Conservation (phyloP, 208 protist species). For the Crithidia fasciculata region DNA sequence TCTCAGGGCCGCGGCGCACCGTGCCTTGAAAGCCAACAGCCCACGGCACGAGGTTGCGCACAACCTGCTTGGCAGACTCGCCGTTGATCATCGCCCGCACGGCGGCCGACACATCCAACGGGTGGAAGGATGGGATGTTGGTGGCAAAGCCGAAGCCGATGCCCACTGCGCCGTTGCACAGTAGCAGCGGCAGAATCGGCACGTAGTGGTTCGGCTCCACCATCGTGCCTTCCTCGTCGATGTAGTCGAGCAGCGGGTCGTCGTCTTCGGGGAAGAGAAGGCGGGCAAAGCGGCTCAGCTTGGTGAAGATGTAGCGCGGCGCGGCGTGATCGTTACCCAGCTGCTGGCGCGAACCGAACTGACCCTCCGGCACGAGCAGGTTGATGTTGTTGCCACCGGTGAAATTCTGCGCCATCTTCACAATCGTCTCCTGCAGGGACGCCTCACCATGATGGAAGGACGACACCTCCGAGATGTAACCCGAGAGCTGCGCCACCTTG, state of each 20-base stretch:
- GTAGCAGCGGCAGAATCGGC: slow-evolving; percentile 98
- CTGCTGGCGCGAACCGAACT: slow-evolving; percentile 98
- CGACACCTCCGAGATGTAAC: slow-evolving; percentile 97
- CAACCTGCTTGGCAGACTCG: slow-evolving; percentile 75
- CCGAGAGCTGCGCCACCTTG: slow-evolving; percentile 99
- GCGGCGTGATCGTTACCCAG: slow-evolving; percentile 98
- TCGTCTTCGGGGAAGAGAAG: slow-evolving; percentile 97
- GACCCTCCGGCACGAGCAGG: slow-evolving; percentile 97
- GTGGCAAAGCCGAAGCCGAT: slow-evolving; percentile 99
- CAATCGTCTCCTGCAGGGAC: slow-evolving; percentile 97
- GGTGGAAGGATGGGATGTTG: slow-evolving; percentile 95
- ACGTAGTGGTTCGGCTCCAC: slow-evolving; percentile 99
- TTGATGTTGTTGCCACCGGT: slow-evolving; percentile 99
- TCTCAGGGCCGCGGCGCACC: slow-evolving; percentile 71
- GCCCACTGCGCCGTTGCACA: slow-evolving; percentile 99
- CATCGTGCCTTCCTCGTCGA: slow-evolving; percentile 97
- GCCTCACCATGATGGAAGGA: slow-evolving; percentile 99
- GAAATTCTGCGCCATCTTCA: slow-evolving; percentile 99
- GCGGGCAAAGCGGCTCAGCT: slow-evolving; percentile 94
- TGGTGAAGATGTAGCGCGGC: slow-evolving; percentile 96
- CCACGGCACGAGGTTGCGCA: slow-evolving; percentile 93
- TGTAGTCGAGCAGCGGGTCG: slow-evolving; percentile 96
- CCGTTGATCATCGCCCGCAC: slow-evolving; percentile 90
- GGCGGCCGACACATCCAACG: slow-evolving; percentile 94
- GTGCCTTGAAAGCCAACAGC: slow-evolving; percentile 95